Base-by-base conservation (phyloP, 805 yeast species). In the Wickerhamiella qilinensis region DNA sequence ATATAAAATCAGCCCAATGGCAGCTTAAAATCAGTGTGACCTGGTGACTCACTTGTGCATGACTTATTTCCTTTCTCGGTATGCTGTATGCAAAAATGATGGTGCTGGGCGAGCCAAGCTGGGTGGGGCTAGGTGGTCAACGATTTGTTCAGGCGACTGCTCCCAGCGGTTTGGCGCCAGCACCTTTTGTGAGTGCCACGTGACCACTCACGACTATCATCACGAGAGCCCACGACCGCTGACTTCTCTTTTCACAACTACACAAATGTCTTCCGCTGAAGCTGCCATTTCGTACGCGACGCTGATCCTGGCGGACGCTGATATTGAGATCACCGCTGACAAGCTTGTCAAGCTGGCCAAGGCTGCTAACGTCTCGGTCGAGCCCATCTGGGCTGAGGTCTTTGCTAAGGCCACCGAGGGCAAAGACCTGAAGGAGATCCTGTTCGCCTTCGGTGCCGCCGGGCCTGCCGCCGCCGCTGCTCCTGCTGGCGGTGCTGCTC, bases 391-490 rank as follows among this genome's bases (percentile, higher is more conserved):
- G 88, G 77, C 88, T 56, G 77, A 77, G 54, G 71, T 78, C 55
- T 82, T 69, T 69, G 78, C 93, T 57, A 78, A 78, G 71, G 93
- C 91, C 59, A 71, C 81, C 54, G 84, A 71, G 61, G 86, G 86
- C 61, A 77, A 75, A 67, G 68, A 80, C 72, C 65, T 81, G 63
- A 82, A 81, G 73, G 83, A 77, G 59, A 66, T 80, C 57, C 70
- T 75, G 56, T 71, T 75, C 55, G 60, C 64, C 53, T 57, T 68
- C 54, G 69, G 73, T 50, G 75, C 76, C 51, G 82, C 85, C 57
- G 77, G 84, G 52, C 51, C 97, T 63, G 79, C 97, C 62, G 93
- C 94, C 70, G 94, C 95, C 59, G 94, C 97, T 60, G 94, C 69
- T 65, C 94, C 94, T 59, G 79, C 80, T 62, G 83, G 91, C 55